Percentiles rank a stretch among this genome's conserved stretches.
Conservation (phyloP, 495 filamentous ascomycete species). For the Neurospora hispaniola region DNA sequence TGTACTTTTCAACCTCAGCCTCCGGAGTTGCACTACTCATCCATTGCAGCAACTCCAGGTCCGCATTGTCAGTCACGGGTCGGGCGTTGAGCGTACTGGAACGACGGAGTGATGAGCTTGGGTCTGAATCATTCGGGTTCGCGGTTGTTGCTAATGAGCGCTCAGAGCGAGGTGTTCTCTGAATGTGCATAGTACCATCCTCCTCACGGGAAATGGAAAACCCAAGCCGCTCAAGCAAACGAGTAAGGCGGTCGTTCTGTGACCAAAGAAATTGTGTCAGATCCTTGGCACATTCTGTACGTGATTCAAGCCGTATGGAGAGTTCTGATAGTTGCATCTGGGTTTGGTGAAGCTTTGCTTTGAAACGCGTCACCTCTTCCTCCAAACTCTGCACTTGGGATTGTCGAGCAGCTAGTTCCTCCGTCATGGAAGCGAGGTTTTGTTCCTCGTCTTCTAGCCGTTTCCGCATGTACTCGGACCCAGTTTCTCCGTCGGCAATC, state of each 20-base stretch:
- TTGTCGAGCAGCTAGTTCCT: slow-evolving; percentile 55
- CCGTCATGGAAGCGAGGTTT: slow-evolving; percentile 47
- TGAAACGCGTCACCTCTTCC: slow-evolving; percentile 51
- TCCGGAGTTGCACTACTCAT: slow-evolving; percentile 55
- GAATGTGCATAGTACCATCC: slow-evolving; percentile 62
- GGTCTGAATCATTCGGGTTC: slow-evolving; percentile 46
- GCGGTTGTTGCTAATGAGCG: slow-evolving; percentile 27
- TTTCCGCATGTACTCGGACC: slow-evolving; percentile 63
- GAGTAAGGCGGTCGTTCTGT: slow-evolving; percentile 64
- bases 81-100: slow-evolving; percentile 33
- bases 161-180: slow-evolving; percentile 60
- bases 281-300: slow-evolving; percentile 62
- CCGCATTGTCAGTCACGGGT: slow-evolving; percentile 33
- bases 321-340: slow-evolving; percentile 42
- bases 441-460: slow-evolving; percentile 59
- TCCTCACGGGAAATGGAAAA: slow-evolving; percentile 61
- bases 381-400: slow-evolving; percentile 55
- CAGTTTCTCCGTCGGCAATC: slow-evolving; percentile 68
- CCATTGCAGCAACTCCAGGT: slow-evolving; percentile 68
- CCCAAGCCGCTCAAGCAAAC: slow-evolving; percentile 75
- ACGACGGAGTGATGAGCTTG: slow-evolving; percentile 48
- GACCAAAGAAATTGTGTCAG: slow-evolving; percentile 68
- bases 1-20: slow-evolving; percentile 59
- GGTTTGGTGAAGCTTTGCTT: slow-evolving; percentile 42
- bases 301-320: slow-evolving; percentile 45